These are phyloP conservation scores for Penicillium antarcticum DNA, from an alignment of 495 filamentous ascomycete species.

Conservation along the genomic window DNA sequence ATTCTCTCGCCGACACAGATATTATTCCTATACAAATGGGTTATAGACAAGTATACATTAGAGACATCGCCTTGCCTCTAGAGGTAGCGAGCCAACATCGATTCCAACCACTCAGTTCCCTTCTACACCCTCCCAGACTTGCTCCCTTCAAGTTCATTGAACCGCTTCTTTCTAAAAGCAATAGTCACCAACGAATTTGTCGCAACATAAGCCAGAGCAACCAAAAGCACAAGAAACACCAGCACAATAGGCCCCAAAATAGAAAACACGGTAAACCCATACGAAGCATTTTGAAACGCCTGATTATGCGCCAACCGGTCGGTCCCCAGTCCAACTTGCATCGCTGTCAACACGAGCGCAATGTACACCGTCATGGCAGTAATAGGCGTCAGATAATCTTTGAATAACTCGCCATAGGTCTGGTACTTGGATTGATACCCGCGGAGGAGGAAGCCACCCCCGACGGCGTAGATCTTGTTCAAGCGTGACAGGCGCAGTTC, in stretches of 20 bases:
- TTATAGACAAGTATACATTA: no score
- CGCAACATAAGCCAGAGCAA: background rate
- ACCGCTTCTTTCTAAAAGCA: background rate
- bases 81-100: no score
- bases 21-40: no score
- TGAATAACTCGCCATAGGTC: slow-evolving; percentile 24
- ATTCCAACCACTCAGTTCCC: background rate
- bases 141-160: background rate
- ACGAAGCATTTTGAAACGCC: slow-evolving; percentile 45
- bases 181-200: slow-evolving; percentile 1
- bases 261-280: slow-evolving; percentile 54
- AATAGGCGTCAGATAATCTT: slow-evolving; percentile 45
- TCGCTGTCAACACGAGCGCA: slow-evolving; percentile 52
- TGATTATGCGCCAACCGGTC: slow-evolving; percentile 28
- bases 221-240: background rate
- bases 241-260: slow-evolving; percentile 26
- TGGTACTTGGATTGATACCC: slow-evolving; percentile 9
- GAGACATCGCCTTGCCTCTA: no score
- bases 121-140: background rate
- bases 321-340: slow-evolving; percentile 57
- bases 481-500: slow-evolving; percentile 37
- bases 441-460: background rate
- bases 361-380: slow-evolving; percentile 46
- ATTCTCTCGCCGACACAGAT: no score
- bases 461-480: slow-evolving; percentile 16